phyloP scores from a whole-genome alignment of 345 rosid species.

The Salix purpurea region DNA sequence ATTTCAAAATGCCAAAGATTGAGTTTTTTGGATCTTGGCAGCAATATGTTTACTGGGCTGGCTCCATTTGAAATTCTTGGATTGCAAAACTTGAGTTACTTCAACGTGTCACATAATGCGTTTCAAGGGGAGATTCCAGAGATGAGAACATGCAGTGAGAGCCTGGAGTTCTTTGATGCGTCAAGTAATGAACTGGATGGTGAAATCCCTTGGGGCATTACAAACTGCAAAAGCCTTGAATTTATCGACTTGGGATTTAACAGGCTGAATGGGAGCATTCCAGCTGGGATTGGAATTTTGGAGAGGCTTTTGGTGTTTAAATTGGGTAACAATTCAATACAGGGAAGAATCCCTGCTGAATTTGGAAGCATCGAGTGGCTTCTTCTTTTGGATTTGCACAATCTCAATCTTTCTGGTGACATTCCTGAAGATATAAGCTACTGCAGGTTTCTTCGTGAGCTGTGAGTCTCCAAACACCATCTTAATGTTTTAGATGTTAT shows the following conservation, averaged over 20 bases:
- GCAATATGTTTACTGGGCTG: slow-evolving; percentile 60
- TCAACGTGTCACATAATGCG: slow-evolving; percentile 65
- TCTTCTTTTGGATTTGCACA: slow-evolving; percentile 73
- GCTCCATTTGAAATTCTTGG: slow-evolving; percentile 64
- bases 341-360: slow-evolving; percentile 56
- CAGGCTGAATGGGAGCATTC: slow-evolving; percentile 62
- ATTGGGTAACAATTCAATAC: slow-evolving; percentile 60
- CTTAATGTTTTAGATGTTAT: slow-evolving; percentile 15
- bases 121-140: slow-evolving; percentile 64
- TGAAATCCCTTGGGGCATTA: slow-evolving; percentile 54
- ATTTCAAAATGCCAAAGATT: slow-evolving; percentile 54
- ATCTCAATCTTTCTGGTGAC: slow-evolving; percentile 61
- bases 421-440: slow-evolving; percentile 63
- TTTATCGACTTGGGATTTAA: slow-evolving; percentile 78
- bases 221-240: slow-evolving; percentile 63
- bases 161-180: slow-evolving; percentile 65
- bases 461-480: slow-evolving; percentile 60
- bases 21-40: slow-evolving; percentile 64
- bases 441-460: slow-evolving; percentile 65
- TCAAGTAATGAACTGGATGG: slow-evolving; percentile 67
- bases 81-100: slow-evolving; percentile 53
- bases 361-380: slow-evolving; percentile 64
- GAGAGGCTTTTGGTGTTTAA: slow-evolving; percentile 60
- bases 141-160: slow-evolving; percentile 46
- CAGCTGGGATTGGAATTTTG: slow-evolving; percentile 42